Base-by-base conservation (phyloP, 306 rosid genomes). In the Lotus japonicus region DNA sequence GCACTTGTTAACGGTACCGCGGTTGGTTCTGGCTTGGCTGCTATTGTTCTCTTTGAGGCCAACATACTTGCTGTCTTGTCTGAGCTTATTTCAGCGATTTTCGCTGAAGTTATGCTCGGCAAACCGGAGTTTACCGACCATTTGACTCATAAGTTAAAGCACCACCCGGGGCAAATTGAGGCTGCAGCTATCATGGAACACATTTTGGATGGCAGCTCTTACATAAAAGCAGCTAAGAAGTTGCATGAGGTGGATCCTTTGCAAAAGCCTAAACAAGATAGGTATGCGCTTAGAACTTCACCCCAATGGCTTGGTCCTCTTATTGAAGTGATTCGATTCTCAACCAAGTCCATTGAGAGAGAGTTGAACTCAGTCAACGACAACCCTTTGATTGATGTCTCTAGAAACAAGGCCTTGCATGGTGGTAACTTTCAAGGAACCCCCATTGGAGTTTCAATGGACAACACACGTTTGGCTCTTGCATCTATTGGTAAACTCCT, bases 121-220 rank as follows among this genome's bases (percentile, higher is more conserved):
- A 89, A 92, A 70, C 97, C 98, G 0, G 98, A 92, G 55, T 92
- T 92, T 13, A 92, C 98, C 0, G 98, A 92, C 18, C 92, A 92
- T 71, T 82, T 92, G 88, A 89, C 94, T 0, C 98, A 92, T 31
- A 92, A 89, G 26, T 48, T 89, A 48, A 92, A 92, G 75, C 98
- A 92, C 53, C 98, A 92, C 56, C 98, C 98, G 15, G 98, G 98
- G 0, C 98, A 92, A 13, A 92, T 92, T 39, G 98, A 92, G 18
- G 96, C 98, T 5, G 98, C 98, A 7, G 96, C 98, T 10, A 92
- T 92, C 0, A 92, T 92, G 98, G 98, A 92, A 46, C 96, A 92
- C 57, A 81, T 92, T 72, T 82, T 92, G 63, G 96, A 89, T 33
- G 98, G 98, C 4, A 92, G 96, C 70, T 72, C 92, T 1, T 89